phyloP scores from a whole-genome alignment of 179 eudicot genomes.

The Camellia oleifera region DNA sequence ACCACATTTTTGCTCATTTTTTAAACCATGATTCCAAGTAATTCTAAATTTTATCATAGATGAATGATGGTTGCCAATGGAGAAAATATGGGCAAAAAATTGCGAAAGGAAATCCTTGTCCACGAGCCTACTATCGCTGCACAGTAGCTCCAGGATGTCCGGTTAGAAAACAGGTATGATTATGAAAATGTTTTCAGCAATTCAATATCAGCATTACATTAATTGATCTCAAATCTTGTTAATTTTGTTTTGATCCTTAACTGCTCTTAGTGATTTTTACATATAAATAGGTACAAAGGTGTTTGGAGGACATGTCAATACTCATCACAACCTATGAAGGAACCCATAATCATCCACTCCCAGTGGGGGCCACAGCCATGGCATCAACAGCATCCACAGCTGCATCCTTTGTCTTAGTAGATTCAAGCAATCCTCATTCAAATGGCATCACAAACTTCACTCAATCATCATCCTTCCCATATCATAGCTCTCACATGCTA shows the following conservation, averaged over 20 bases:
- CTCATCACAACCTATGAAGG: constrained; percentile 71
- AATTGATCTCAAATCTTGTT: no score
- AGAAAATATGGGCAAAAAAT: constrained; percentile 71
- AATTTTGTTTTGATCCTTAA: background rate
- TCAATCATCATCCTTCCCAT: constrained; percentile 18
- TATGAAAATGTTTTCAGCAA: no score
- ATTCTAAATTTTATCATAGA: constrained; percentile 24
- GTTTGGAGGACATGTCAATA: constrained; percentile 69
- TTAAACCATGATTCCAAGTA: background rate
- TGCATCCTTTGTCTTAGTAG: constrained; percentile 38
- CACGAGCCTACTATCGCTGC: constrained; percentile 74
- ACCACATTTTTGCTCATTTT: no score
- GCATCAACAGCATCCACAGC: constrained; percentile 58
- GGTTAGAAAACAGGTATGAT: constrained; percentile 57
- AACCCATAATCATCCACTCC: constrained; percentile 64
- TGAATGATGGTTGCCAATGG: constrained; percentile 83
- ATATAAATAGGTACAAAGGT: constrained; percentile 53
- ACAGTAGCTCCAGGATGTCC: constrained; percentile 66
- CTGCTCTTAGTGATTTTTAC: background rate
- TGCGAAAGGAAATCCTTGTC: constrained; percentile 69
- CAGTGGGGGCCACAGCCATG: constrained; percentile 66
- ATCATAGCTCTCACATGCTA: constrained; percentile 20
- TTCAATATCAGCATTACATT: no score
- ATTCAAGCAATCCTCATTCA: constrained; percentile 29
- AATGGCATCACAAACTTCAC: constrained; percentile 13